Percentiles rank a stretch among this genome's conserved stretches.
phyloP scores from a whole-genome alignment of 2,329 filamentous ascomycete species.

The Xylariaceae sp. region DNA sequence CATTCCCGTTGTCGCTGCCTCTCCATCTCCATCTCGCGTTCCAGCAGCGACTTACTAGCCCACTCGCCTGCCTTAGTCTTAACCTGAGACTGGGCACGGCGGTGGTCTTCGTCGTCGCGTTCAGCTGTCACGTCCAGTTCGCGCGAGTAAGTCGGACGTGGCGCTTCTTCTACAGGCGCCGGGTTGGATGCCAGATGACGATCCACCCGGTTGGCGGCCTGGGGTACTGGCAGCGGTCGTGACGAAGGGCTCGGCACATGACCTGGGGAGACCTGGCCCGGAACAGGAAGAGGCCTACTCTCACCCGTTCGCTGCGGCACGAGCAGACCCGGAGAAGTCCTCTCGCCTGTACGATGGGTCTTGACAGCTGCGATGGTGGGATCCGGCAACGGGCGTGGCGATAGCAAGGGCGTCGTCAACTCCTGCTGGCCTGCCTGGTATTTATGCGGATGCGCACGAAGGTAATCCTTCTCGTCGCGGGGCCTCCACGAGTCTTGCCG shows the following conservation, averaged over 20 bases:
- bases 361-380: conserved; percentile 32
- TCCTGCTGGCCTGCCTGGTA: conserved; percentile 27
- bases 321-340: conserved; percentile 19
- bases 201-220: conserved; percentile 46
- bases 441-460: conserved; percentile 49
- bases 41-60: conserved; percentile 65
- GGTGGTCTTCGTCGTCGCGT: conserved; percentile 56
- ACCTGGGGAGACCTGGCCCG: conserved; percentile 24
- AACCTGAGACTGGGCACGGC: conserved; percentile 51
- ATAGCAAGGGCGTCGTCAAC: conserved; percentile 24
- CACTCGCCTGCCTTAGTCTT: conserved; percentile 58
- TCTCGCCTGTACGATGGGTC: conserved; percentile 27
- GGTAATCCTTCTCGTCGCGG: conserved; percentile 57
- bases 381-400: conserved; percentile 38
- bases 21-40: conserved; percentile 77
- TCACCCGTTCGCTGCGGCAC: conserved; percentile 37
- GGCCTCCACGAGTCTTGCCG: conserved; percentile 57
- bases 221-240: conserved; percentile 29
- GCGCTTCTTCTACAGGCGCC: conserved; percentile 37
- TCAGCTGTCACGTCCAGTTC: conserved; percentile 54
- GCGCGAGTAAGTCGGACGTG: conserved; percentile 48
- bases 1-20: conserved; percentile 71
- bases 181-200: conserved; percentile 52
- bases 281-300: conserved; percentile 51
- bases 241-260: conserved; percentile 20